Conservation (phyloP, 1,139 yeast genomes). For the Ogataea hybrid region DNA sequence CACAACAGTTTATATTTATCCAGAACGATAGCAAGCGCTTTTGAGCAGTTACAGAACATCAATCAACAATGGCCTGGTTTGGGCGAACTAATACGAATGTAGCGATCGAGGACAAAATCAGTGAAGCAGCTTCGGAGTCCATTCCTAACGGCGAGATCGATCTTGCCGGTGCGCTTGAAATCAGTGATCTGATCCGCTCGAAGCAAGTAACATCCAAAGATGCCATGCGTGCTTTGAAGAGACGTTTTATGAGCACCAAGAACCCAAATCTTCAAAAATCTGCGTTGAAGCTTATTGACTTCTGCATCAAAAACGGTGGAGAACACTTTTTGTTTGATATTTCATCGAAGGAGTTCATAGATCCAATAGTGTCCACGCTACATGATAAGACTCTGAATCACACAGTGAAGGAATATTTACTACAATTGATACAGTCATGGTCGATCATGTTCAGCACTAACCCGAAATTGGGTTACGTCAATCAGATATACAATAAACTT, state of each 20-base stretch:
- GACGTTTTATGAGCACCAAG: slow-evolving; percentile 53
- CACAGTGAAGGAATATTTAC: slow-evolving; percentile 58
- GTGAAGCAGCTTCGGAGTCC: slow-evolving; percentile 81
- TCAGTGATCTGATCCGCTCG: slow-evolving; percentile 84
- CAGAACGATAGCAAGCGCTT: not conserved
- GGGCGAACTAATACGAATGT: slow-evolving; percentile 40
- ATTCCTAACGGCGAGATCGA: slow-evolving; percentile 94
- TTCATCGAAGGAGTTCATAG: slow-evolving; percentile 84
- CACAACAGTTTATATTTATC: not conserved
- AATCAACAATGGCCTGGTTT: slow-evolving; percentile 62
- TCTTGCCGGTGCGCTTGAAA: slow-evolving; percentile 73
- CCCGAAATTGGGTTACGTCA: slow-evolving; percentile 64
- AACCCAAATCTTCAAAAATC: slow-evolving; percentile 79
- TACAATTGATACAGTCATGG: slow-evolving; percentile 75
- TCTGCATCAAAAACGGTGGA: slow-evolving; percentile 94
- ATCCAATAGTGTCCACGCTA: slow-evolving; percentile 50
- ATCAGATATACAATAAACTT: slow-evolving; percentile 58
- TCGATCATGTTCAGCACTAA: slow-evolving; percentile 69
- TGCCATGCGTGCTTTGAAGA: slow-evolving; percentile 81
- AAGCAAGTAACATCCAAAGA: slow-evolving; percentile 80
- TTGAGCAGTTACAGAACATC: not conserved
- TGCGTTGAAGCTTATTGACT: slow-evolving; percentile 73
- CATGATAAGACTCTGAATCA: slow-evolving; percentile 41
- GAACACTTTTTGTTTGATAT: slow-evolving; percentile 76
- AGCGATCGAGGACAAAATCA: slow-evolving; percentile 62